These are phyloP conservation scores for Coccomyxa subellipsoidea DNA, from an alignment of 163 green algal genomes.

Conservation along the genomic window DNA sequence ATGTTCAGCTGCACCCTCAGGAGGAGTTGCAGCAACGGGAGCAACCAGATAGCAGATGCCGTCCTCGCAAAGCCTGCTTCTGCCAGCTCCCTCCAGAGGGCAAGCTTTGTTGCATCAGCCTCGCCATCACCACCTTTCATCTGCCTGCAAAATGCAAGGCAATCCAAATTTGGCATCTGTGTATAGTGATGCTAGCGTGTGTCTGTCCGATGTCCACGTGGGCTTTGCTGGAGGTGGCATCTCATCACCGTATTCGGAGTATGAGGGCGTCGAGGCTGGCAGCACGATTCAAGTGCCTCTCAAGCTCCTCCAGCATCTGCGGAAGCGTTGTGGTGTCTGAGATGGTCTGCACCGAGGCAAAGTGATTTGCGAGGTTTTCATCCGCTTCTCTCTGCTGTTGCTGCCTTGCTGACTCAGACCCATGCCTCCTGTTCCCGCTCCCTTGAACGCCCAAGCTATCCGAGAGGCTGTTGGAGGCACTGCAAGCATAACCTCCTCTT, in stretches of 20 bases:
- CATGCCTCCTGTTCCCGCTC: background rate
- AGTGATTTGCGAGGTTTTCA: slow-evolving; percentile 55
- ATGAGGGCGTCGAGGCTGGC: slow-evolving; percentile 6
- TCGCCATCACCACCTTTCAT: slow-evolving; percentile 12
- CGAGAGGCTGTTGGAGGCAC: background rate
- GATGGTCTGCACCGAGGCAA: slow-evolving; percentile 48
- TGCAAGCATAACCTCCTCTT: background rate
- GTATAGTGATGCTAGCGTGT: background rate
- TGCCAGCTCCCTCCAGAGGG: slow-evolving; percentile 48
- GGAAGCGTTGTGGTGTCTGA: slow-evolving; percentile 64
- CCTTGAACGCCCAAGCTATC: background rate
- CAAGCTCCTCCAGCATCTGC: slow-evolving; percentile 55
- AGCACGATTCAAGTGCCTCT: slow-evolving; percentile 25
- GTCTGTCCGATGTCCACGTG: too few relatives aligned
- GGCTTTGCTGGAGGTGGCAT: too few relatives aligned
- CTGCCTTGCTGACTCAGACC: background rate
- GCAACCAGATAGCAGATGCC: slow-evolving; percentile 32
- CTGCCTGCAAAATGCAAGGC: background rate
- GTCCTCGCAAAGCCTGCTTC: slow-evolving; percentile 28
- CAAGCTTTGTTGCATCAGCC: slow-evolving; percentile 30
- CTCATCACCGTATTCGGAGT: slow-evolving; percentile 4
- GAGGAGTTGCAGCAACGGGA: slow-evolving; percentile 49
- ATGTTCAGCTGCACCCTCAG: slow-evolving; percentile 60
- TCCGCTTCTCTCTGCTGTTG: slow-evolving; percentile 30
- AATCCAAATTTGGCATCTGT: background rate